Conservation (phyloP, 2,329 filamentous ascomycete genomes). For the Talaromyces pinophilus region DNA sequence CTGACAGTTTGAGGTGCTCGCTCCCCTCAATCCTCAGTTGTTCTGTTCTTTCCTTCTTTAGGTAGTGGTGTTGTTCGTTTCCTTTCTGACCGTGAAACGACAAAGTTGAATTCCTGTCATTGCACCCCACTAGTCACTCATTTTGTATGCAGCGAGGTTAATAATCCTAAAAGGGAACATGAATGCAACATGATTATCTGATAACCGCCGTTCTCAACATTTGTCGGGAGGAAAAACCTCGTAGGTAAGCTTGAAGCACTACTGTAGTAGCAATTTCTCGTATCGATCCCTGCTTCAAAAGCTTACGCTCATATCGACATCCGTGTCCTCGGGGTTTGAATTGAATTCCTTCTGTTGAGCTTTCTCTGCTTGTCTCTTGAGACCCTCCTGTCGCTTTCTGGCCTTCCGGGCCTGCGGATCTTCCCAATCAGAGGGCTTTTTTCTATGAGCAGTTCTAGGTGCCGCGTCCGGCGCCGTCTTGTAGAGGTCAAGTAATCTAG, state of each 20-base stretch:
- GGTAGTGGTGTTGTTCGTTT: background rate
- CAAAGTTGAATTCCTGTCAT: slow-evolving; percentile 5
- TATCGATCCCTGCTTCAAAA: background rate
- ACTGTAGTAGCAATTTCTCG: background rate
- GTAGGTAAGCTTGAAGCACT: background rate
- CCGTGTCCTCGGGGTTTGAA: slow-evolving; percentile 23
- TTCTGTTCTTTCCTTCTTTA: background rate
- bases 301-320: slow-evolving; percentile 18
- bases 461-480: slow-evolving; percentile 11
- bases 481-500: slow-evolving; percentile 32
- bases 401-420: slow-evolving; percentile 40
- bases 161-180: slow-evolving; percentile 3
- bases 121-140: background rate
- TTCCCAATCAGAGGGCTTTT: slow-evolving; percentile 38
- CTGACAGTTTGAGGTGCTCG: background rate
- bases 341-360: slow-evolving; percentile 18
- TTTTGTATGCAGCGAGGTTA: slow-evolving; percentile 13
- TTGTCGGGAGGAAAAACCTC: background rate
- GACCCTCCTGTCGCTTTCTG: slow-evolving; percentile 46
- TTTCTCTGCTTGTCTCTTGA: slow-evolving; percentile 37
- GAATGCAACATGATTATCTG: slow-evolving; percentile 5
- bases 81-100: background rate
- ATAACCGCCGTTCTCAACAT: background rate
- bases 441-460: slow-evolving; percentile 18
- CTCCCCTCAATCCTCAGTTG: background rate